These are phyloP conservation scores for Paraphoma sp. DNA, from an alignment of 2,329 filamentous ascomycete species.

Conservation along the genomic window DNA sequence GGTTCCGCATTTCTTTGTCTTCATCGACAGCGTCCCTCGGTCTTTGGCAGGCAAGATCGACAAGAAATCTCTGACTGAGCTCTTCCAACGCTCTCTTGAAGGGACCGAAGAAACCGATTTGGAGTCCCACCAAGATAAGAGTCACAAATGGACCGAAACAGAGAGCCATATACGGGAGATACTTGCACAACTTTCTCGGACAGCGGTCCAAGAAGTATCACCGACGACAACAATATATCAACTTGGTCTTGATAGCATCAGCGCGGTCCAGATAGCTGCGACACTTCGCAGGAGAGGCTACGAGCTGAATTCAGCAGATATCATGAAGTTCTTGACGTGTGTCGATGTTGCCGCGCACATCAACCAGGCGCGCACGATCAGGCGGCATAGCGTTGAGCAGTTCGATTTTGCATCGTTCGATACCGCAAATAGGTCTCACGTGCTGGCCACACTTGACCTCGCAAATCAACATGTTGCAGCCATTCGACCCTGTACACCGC, in stretches of 20 bases:
- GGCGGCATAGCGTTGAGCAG: background rate
- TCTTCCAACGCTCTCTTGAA: conserved; percentile 35
- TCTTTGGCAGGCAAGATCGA: conserved; percentile 51
- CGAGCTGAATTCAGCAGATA: conserved; percentile 70
- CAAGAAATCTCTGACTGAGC: conserved; percentile 37
- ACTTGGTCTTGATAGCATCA: conserved; percentile 91
- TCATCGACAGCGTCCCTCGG: conserved; percentile 42
- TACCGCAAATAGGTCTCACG: conserved; percentile 41
- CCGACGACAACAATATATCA: conserved; percentile 78
- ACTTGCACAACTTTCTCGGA: conserved; percentile 65
- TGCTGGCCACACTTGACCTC: conserved; percentile 44
- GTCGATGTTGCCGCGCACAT: conserved; percentile 37
- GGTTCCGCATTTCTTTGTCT: conserved; percentile 46
- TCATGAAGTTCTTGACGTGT: conserved; percentile 65
- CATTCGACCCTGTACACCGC: conserved; percentile 77
- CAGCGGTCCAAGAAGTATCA: conserved; percentile 59
- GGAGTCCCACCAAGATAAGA: background rate
- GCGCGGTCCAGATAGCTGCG: conserved; percentile 77
- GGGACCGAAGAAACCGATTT: conserved; percentile 1
- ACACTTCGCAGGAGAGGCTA: conserved; percentile 67
- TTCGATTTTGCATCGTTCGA: conserved; percentile 62
- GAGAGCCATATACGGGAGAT: conserved; percentile 63
- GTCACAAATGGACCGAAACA: conserved; percentile 55
- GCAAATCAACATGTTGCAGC: conserved; percentile 55
- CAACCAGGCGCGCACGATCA: conserved; percentile 3